Percentiles rank a stretch among this genome's conserved stretches.
These are phyloP conservation scores for Boehmeria nivea DNA, from an alignment of 306 rosid species.

Conservation along the genomic window DNA sequence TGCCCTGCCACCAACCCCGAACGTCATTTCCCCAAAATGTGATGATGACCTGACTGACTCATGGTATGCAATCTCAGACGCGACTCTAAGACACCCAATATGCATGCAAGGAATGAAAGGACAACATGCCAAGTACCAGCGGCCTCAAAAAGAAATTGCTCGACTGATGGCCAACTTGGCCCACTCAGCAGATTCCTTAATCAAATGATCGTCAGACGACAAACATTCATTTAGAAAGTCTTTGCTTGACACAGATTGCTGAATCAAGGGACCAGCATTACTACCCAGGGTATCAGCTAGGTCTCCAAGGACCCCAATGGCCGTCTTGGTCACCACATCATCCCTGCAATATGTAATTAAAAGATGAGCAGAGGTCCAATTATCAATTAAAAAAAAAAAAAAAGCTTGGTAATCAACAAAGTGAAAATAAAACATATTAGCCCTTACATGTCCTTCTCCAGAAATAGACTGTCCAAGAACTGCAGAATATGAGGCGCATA, in stretches of 20 bases:
- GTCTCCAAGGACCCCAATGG: conserved; percentile 93
- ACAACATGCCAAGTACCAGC: conserved; percentile 30
- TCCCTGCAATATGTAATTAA: conserved; percentile 51
- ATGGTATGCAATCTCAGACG: conserved; percentile 66
- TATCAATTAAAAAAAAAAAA: background rate
- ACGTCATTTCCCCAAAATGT: conserved; percentile 58
- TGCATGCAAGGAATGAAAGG: conserved; percentile 59
- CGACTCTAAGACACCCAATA: conserved; percentile 56
- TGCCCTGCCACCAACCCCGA: conserved; percentile 32
- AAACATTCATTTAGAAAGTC: conserved; percentile 82
- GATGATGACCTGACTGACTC: conserved; percentile 63
- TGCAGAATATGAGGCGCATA: conserved; percentile 77
- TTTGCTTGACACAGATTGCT: conserved; percentile 85
- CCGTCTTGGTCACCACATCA: conserved; percentile 76
- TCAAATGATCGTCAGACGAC: conserved; percentile 69
- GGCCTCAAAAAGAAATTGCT: conserved; percentile 68
- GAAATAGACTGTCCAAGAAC: conserved; percentile 80
- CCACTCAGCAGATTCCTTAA: conserved; percentile 95
- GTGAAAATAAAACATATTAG: background rate
- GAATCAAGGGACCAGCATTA: conserved; percentile 66
- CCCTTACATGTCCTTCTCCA: conserved; percentile 87
- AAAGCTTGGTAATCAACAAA: too few species aligned
- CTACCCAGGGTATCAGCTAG: conserved; percentile 80
- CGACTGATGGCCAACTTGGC: conserved; percentile 83
- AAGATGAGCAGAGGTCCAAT: background rate